Conservation (phyloP, 306 rosid species). For the Argentina anserina region DNA sequence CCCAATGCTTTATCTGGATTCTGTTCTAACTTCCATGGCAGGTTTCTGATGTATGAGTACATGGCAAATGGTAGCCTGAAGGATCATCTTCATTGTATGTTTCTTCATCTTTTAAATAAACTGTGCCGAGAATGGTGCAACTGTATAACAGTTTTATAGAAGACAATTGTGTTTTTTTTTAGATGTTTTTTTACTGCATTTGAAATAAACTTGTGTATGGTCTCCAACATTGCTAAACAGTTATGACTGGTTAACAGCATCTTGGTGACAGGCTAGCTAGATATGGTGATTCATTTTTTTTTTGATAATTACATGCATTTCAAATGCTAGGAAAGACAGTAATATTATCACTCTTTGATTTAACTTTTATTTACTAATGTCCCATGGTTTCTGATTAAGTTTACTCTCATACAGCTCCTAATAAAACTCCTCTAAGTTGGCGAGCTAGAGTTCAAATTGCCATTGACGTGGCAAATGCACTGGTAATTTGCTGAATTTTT, state of each 20-base stretch:
- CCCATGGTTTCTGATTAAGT: slow-evolving; percentile 18
- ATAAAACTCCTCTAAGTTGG: slow-evolving; percentile 82
- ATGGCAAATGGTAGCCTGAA: slow-evolving; percentile 98
- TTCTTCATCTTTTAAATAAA: slow-evolving; percentile 29
- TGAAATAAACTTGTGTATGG: neutral
- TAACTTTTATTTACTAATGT: neutral
- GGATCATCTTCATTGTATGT: slow-evolving; percentile 97
- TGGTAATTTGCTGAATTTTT: slow-evolving; percentile 50
- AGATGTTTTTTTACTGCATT: neutral
- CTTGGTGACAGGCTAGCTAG: neutral
- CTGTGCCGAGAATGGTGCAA: neutral
- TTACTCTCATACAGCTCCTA: slow-evolving; percentile 55
- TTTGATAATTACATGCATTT: neutral
- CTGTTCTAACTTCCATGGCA: slow-evolving; percentile 33
- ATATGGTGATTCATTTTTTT: neutral
- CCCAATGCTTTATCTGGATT: slow-evolving; percentile 22
- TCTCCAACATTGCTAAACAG: neutral
- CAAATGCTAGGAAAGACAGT: neutral
- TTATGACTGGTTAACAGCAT: neutral
- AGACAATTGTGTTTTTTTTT: neutral
- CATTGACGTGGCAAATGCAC: slow-evolving; percentile 90
- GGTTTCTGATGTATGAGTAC: slow-evolving; percentile 91
- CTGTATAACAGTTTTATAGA: neutral
- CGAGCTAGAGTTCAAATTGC: slow-evolving; percentile 80
- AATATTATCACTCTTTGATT: slow-evolving; percentile 4